phyloP scores from a whole-genome alignment of 1,284 basidiomycete species.

The Sanghuangporus weigelae region DNA sequence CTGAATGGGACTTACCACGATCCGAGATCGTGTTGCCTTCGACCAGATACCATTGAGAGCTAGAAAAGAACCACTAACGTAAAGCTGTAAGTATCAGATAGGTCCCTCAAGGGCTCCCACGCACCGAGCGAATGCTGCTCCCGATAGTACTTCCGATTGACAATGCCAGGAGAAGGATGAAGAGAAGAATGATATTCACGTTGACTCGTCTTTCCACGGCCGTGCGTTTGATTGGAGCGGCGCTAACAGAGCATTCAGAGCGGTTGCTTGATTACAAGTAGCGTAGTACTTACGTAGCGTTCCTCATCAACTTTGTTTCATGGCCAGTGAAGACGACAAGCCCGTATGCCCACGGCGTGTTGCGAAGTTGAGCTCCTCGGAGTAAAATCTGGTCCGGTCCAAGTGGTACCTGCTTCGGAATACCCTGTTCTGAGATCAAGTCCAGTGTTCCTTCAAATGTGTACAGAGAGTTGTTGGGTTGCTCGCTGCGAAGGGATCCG shows the following conservation, averaged over 20 bases:
- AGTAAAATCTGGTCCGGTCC: conserved; percentile 94
- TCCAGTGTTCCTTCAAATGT: conserved; percentile 89
- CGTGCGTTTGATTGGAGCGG: conserved; percentile 94
- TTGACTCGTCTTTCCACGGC: conserved; percentile 97
- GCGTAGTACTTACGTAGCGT: conserved; percentile 69
- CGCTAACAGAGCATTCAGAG: conserved; percentile 39
- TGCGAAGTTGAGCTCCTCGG: conserved; percentile 92
- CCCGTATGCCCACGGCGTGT: conserved; percentile 96
- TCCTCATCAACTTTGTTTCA: conserved; percentile 98
- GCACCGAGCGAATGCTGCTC: conserved; percentile 72
- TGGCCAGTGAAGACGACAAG: conserved; percentile 95
- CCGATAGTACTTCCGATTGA: conserved; percentile 93
- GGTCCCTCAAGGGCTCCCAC: conserved; percentile 18
- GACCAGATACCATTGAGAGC: conserved; percentile 79
- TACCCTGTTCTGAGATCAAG: conserved; percentile 49
- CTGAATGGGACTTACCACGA: conserved; percentile 44
- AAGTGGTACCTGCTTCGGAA: conserved; percentile 79
- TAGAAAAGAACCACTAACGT: conserved; percentile 74
- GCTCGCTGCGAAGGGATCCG: conserved; percentile 87
- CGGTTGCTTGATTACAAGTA: neutral
- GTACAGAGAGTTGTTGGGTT: conserved; percentile 97
- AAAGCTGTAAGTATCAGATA: neutral
- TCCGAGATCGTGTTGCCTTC: conserved; percentile 51
- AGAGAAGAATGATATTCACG: conserved; percentile 94
- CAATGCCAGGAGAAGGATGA: conserved; percentile 81